Evolutionary conservation across 371 early-diverging fungal species (phyloP).

Genomic region (Circinella minor): DNA sequence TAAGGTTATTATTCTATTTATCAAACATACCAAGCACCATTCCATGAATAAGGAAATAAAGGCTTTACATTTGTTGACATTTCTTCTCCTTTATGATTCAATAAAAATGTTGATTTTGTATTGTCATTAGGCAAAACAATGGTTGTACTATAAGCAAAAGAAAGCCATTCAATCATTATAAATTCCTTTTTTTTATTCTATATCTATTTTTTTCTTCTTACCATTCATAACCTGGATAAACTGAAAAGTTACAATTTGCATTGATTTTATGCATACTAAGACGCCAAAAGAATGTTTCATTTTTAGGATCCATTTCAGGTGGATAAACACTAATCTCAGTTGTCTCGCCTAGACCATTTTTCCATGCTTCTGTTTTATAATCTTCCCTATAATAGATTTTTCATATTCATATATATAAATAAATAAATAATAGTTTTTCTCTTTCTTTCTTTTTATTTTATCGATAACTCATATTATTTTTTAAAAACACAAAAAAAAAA

Average conservation of each 20-base stretch:
- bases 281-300: conserved; percentile 70
- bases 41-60: conserved; percentile 67
- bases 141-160: conserved; percentile 30
- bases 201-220: conserved; percentile 8
- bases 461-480: no score
- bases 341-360: conserved; percentile 74
- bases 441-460: no score
- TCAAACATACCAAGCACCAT: conserved; percentile 56
- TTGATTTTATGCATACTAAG: conserved; percentile 55
- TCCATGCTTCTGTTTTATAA: conserved; percentile 59
- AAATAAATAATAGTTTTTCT: no score
- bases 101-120: conserved; percentile 39
- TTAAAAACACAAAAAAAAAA: no score
- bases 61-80: conserved; percentile 57
- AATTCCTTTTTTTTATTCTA: background rate
- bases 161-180: no score
- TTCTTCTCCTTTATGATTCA: conserved; percentile 66
- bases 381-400: conserved; percentile 20
- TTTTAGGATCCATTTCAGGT: conserved; percentile 46
- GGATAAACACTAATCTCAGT: conserved; percentile 67
- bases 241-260: conserved; percentile 64
- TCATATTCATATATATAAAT: no score
- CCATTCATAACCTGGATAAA: conserved; percentile 70
- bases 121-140: conserved; percentile 35
- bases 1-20: background rate